A percentile compares a stretch with the other conserved stretches of the same genome.
These are phyloP conservation scores for Tulasnella sp. DNA, from an alignment of 768 basidiomycete species.

Conservation along the genomic window DNA sequence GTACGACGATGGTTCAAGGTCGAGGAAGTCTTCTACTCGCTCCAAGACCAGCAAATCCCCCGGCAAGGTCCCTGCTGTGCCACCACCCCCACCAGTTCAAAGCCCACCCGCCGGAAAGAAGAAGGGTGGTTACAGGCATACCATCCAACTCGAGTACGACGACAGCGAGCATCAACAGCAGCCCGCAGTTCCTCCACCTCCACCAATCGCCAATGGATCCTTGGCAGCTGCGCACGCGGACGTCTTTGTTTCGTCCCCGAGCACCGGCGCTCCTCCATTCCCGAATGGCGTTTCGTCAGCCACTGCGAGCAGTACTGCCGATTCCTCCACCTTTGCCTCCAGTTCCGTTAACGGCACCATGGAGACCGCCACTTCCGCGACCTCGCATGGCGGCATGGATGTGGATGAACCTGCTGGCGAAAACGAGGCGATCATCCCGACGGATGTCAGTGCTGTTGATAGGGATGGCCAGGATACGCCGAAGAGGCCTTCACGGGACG, in stretches of 20 bases:
- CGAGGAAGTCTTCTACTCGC: constrained; percentile 27
- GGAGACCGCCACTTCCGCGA: constrained; percentile 33
- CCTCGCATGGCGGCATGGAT: constrained; percentile 30
- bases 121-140: constrained; percentile 69
- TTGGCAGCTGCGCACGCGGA: background rate
- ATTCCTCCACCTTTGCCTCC: constrained; percentile 24
- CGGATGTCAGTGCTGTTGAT: background rate
- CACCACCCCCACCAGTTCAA: constrained; percentile 31
- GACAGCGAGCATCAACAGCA: constrained; percentile 43
- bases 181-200: constrained; percentile 25
- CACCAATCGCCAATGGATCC: background rate
- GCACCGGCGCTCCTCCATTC: background rate
- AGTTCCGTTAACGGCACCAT: constrained; percentile 31
- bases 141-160: constrained; percentile 95
- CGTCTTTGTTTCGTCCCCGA: constrained; percentile 1
- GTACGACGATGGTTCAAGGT: constrained; percentile 19
- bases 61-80: constrained; percentile 27
- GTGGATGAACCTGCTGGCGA: constrained; percentile 27
- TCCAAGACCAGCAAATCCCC: constrained; percentile 30
- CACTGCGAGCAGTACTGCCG: background rate
- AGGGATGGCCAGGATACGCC: constrained; percentile 19
- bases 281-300: background rate
- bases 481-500: constrained; percentile 11
- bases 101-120: constrained; percentile 38
- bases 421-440: background rate